These are phyloP conservation scores for Lagenidium giganteum DNA, from an alignment of 352 stramenopile species.

Conservation along the genomic window DNA sequence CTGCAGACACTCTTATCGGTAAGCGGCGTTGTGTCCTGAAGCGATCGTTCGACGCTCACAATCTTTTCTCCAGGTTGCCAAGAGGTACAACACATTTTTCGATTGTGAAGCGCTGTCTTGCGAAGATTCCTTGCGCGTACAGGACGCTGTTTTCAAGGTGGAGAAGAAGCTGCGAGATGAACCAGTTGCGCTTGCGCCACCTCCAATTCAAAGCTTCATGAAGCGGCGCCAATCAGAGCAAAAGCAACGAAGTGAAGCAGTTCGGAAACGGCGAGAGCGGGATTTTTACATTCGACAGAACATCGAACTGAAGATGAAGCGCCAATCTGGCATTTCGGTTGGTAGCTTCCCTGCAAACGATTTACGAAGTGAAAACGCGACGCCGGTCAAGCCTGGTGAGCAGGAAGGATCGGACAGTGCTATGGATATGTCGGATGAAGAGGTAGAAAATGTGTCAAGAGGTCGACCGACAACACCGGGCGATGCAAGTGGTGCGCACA, in stretches of 20 bases:
- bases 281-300: constrained; percentile 66
- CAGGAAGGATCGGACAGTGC: constrained; percentile 36
- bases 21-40: constrained; percentile 2
- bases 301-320: constrained; percentile 41
- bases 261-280: constrained; percentile 68
- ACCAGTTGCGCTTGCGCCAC: constrained; percentile 41
- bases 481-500: too few relatives aligned
- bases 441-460: constrained; percentile 19
- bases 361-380: constrained; percentile 9
- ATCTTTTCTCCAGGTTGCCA: constrained; percentile 39
- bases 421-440: constrained; percentile 66
- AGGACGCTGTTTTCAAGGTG: constrained; percentile 62
- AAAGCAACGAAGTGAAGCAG: constrained; percentile 59
- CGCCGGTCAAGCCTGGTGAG: constrained; percentile 3
- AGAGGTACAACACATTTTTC: constrained; percentile 81
- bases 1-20: constrained; percentile 51
- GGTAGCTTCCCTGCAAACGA: constrained; percentile 18
- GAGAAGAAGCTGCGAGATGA: constrained; percentile 47
- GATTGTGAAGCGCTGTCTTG: constrained; percentile 33
- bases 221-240: constrained; percentile 74
- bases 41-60: neutral
- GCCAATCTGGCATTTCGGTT: constrained; percentile 5
- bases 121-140: constrained; percentile 51
- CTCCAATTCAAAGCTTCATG: constrained; percentile 82
- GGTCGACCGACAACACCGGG: neutral